These are phyloP conservation scores for Zygotorulaspora chibaensis DNA, from an alignment of 805 yeast genomes.

Conservation along the genomic window DNA sequence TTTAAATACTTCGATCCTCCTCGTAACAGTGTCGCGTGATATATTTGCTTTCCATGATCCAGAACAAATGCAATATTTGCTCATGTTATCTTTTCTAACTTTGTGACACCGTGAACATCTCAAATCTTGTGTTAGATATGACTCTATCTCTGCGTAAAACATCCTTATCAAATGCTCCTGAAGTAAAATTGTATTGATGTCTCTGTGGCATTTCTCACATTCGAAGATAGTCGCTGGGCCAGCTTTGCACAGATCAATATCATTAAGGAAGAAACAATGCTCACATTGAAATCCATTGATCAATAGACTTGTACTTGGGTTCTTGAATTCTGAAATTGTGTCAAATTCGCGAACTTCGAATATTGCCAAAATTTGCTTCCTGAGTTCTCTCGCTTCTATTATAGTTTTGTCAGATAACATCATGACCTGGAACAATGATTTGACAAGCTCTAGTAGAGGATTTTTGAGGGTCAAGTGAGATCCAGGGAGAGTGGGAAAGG, in stretches of 20 bases:
- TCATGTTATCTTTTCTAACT: constrained; percentile 63
- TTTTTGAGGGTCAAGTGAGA: constrained; percentile 53
- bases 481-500: constrained; percentile 75
- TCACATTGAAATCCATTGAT: constrained; percentile 72
- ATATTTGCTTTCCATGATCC: constrained; percentile 74
- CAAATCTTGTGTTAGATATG: constrained; percentile 73
- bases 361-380: constrained; percentile 66
- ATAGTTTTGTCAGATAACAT: constrained; percentile 58
- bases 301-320: constrained; percentile 69
- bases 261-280: constrained; percentile 68
- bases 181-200: constrained; percentile 60
- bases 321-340: constrained; percentile 61
- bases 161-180: constrained; percentile 78
- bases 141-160: constrained; percentile 49
- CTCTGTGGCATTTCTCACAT: constrained; percentile 62
- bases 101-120: constrained; percentile 73
- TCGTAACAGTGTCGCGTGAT: constrained; percentile 41
- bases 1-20: constrained; percentile 45
- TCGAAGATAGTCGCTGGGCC: constrained; percentile 46
- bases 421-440: constrained; percentile 67
- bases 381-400: constrained; percentile 67
- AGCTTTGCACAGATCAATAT: constrained; percentile 78
- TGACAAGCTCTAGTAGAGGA: constrained; percentile 78
- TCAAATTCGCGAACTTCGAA: constrained; percentile 85
- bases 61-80: constrained; percentile 78